Conservation (phyloP, 2,329 filamentous ascomycete species). For the Basipetospora chlamydospora region DNA sequence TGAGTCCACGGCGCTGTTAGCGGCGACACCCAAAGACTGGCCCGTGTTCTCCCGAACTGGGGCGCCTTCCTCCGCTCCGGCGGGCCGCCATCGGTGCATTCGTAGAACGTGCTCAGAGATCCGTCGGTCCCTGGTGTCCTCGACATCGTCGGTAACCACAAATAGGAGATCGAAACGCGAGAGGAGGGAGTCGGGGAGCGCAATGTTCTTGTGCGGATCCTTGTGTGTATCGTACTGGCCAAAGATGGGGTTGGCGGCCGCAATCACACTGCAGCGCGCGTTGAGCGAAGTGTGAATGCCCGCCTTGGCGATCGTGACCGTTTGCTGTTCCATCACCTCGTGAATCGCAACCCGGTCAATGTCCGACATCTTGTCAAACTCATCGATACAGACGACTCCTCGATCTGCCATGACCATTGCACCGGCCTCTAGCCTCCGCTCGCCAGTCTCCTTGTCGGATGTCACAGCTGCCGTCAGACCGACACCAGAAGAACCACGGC, state of each 20-base stretch:
- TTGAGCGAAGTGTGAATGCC: slow-evolving; percentile 96
- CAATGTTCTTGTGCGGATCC: slow-evolving; percentile 94
- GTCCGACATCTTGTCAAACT: slow-evolving; percentile 80
- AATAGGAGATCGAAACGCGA: slow-evolving; percentile 95
- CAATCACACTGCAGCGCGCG: slow-evolving; percentile 85
- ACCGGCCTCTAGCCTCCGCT: slow-evolving; percentile 67
- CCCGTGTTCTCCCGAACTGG: slow-evolving; percentile 78
- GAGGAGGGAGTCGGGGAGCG: slow-evolving; percentile 84
- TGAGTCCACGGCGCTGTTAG: slow-evolving; percentile 61
- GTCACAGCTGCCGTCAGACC: slow-evolving; percentile 73
- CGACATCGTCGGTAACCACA: slow-evolving; percentile 95
- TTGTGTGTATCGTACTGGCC: slow-evolving; percentile 95
- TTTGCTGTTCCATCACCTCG: slow-evolving; percentile 83
- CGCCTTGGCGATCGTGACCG: slow-evolving; percentile 73
- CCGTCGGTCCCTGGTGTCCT: slow-evolving; percentile 78
- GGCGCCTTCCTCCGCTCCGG: slow-evolving; percentile 84
- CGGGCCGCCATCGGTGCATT: slow-evolving; percentile 90
- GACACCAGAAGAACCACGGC: slow-evolving; percentile 67
- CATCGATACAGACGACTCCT: slow-evolving; percentile 72
- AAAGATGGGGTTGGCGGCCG: slow-evolving; percentile 93
- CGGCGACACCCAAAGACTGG: slow-evolving; percentile 75
- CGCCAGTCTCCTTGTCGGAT: slow-evolving; percentile 64
- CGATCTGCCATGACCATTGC: slow-evolving; percentile 68
- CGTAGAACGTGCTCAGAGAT: slow-evolving; percentile 93
- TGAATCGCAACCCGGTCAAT: slow-evolving; percentile 65